phyloP scores from a whole-genome alignment of 345 rosid genomes.

The Euphorbia tirucalli region DNA sequence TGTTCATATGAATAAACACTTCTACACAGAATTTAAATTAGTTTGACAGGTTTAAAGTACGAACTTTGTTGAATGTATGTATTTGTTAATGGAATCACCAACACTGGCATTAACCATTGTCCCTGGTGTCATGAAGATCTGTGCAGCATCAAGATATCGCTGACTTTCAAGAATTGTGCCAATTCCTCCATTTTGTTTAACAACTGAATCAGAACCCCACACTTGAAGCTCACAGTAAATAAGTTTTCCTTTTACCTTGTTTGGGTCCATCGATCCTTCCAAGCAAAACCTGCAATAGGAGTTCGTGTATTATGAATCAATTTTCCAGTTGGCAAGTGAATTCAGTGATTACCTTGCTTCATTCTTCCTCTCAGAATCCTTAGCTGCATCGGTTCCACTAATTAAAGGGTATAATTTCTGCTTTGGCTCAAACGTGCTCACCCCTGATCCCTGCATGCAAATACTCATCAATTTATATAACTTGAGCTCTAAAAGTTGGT shows the following conservation, averaged over 20 bases:
- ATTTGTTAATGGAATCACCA: slow-evolving; percentile 43
- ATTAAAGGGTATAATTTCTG: slow-evolving; percentile 63
- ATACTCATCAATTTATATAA: background rate
- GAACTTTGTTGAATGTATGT: slow-evolving; percentile 68
- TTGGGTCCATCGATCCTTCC: slow-evolving; percentile 52
- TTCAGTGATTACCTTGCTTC: slow-evolving; percentile 59
- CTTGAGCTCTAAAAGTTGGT: too few species aligned
- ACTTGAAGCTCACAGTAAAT: slow-evolving; percentile 47
- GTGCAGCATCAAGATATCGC: slow-evolving; percentile 64
- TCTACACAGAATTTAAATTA: too few species aligned
- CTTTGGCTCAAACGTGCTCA: slow-evolving; percentile 53
- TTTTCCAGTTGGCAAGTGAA: too few species aligned
- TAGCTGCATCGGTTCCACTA: slow-evolving; percentile 64
- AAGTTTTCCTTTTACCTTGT: slow-evolving; percentile 71
- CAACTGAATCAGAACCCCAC: slow-evolving; percentile 59
- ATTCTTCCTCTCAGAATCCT: slow-evolving; percentile 26
- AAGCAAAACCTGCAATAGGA: slow-evolving; percentile 47
- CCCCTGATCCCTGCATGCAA: slow-evolving; percentile 58
- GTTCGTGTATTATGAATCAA: too few species aligned
- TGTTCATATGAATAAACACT: too few species aligned
- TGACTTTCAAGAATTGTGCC: slow-evolving; percentile 52
- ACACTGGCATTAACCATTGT: slow-evolving; percentile 58
- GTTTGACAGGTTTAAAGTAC: background rate
- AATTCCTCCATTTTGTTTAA: slow-evolving; percentile 60
- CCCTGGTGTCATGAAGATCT: slow-evolving; percentile 72